Percentiles rank a stretch among this genome's conserved stretches.
phyloP scores from a whole-genome alignment of 2,329 filamentous ascomycete species.

The Diaporthe helianthi region DNA sequence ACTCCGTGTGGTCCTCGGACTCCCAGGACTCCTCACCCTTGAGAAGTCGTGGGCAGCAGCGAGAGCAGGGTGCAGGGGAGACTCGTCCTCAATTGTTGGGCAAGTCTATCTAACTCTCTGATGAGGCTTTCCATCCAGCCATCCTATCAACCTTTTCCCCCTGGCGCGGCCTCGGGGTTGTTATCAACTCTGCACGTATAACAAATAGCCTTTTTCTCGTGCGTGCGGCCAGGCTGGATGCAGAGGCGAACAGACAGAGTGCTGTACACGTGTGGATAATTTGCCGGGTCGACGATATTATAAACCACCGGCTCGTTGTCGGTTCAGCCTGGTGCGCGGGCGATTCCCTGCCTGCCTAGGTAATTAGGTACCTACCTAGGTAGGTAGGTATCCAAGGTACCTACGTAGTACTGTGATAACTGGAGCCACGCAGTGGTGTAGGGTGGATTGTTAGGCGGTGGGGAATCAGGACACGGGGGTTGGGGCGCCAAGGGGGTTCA shows the following conservation, averaged over 20 bases:
- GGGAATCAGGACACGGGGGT: not conserved
- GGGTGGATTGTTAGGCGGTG: conserved; percentile 5
- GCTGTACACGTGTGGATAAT: too few relatives aligned
- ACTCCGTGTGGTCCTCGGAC: conserved; percentile 13
- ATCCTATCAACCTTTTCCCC: not conserved
- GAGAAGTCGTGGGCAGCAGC: not conserved
- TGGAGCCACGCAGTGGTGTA: not conserved
- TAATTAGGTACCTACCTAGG: too few relatives aligned
- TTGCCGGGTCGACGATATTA: conserved; percentile 19
- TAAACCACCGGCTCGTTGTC: not conserved
- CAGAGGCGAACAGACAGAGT: not conserved
- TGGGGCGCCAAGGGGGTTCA: conserved; percentile 1
- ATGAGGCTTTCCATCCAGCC: conserved; percentile 8
- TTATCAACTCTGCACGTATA: too few relatives aligned
- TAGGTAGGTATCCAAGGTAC: too few relatives aligned
- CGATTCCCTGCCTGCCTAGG: not conserved
- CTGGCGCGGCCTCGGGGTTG: conserved; percentile 9
- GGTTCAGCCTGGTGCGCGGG: not conserved
- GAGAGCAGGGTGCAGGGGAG: conserved; percentile 3
- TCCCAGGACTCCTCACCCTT: too few relatives aligned
- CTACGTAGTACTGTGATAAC: too few relatives aligned
- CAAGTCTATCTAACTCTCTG: conserved; percentile 18
- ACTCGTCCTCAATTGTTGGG: conserved; percentile 21
- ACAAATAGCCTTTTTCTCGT: not conserved
- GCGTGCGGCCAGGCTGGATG: not conserved